These are phyloP conservation scores for Heracleum sosnowskyi DNA, from an alignment of 129 eudicot species.

Conservation along the genomic window DNA sequence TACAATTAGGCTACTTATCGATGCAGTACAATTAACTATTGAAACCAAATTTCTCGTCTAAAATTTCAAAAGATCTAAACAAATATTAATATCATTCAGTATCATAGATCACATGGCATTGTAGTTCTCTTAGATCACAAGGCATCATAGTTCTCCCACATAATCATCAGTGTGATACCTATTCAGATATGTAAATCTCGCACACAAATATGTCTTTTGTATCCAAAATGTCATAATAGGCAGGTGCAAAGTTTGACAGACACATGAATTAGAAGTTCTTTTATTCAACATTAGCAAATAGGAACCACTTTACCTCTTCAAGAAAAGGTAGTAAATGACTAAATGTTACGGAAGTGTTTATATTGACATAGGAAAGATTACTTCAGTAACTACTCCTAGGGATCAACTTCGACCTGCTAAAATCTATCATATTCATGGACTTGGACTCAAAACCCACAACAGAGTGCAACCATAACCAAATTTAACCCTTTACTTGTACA, in stretches of 20 bases:
- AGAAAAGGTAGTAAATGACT: not conserved
- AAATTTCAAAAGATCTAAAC: not conserved
- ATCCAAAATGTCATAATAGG: not conserved
- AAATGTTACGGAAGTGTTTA: not conserved
- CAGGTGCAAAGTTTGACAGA: not conserved
- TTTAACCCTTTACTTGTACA: not conserved
- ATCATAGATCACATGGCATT: not conserved
- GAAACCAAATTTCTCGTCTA: not conserved
- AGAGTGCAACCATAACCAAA: not conserved
- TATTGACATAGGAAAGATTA: not conserved
- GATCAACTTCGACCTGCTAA: not conserved
- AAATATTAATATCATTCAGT: not conserved
- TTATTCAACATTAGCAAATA: not conserved
- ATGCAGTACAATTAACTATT: not conserved
- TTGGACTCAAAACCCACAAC: not conserved
- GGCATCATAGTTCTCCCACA: not conserved
- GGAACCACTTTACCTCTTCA: not conserved
- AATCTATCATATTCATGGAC: not conserved
- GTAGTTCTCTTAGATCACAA: not conserved
- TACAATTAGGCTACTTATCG: not conserved
- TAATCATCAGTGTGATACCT: not conserved
- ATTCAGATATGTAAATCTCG: not conserved
- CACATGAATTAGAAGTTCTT: not conserved
- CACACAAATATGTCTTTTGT: not conserved
- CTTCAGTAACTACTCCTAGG: not conserved